Evolutionary conservation across 1,284 basidiomycete genomes (phyloP).

Genomic region (Puccinia novopanici): DNA sequence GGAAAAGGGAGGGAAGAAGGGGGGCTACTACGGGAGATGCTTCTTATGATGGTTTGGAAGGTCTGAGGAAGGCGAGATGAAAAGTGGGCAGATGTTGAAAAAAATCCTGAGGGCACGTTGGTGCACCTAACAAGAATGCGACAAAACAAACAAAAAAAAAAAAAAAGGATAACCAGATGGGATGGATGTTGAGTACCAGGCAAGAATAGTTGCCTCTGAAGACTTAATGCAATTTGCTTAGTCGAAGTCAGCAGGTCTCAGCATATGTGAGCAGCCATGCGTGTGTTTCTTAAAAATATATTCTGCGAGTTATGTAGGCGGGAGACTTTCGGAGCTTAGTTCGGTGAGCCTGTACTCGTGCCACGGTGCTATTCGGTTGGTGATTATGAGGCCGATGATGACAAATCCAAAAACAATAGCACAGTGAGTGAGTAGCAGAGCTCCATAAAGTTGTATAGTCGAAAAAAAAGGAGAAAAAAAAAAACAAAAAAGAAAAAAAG

Average conservation of each 20-base stretch:
- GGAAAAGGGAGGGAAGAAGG: background rate
- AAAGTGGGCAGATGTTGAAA: background rate
- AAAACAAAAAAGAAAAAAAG: conserved; percentile 19
- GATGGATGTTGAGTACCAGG: conserved; percentile 22
- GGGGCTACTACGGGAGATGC: background rate
- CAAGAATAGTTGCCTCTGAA: conserved; percentile 30
- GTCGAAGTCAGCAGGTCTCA: conserved; percentile 37
- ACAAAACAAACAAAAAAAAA: background rate
- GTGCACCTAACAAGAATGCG: background rate
- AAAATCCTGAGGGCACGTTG: conserved; percentile 12
- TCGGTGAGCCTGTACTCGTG: conserved; percentile 35
- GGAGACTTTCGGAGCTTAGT: conserved; percentile 48
- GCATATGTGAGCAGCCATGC: conserved; percentile 32
- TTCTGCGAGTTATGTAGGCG: conserved; percentile 28
- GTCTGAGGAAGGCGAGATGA: conserved; percentile 5
- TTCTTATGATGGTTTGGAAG: background rate
- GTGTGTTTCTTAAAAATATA: conserved; percentile 21
- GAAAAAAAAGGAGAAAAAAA: background rate
- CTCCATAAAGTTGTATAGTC: background rate
- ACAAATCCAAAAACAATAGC: conserved; percentile 37
- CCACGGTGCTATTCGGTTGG: conserved; percentile 34
- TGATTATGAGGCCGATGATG: conserved; percentile 42
- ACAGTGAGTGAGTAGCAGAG: background rate
- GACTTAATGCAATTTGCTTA: conserved; percentile 40
- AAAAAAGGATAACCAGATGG: background rate